Evolutionary conservation across 2,329 filamentous ascomycete species (phyloP), one percentile per base, ranked within the genome.

Genomic region (Penicillium expansum): DNA sequence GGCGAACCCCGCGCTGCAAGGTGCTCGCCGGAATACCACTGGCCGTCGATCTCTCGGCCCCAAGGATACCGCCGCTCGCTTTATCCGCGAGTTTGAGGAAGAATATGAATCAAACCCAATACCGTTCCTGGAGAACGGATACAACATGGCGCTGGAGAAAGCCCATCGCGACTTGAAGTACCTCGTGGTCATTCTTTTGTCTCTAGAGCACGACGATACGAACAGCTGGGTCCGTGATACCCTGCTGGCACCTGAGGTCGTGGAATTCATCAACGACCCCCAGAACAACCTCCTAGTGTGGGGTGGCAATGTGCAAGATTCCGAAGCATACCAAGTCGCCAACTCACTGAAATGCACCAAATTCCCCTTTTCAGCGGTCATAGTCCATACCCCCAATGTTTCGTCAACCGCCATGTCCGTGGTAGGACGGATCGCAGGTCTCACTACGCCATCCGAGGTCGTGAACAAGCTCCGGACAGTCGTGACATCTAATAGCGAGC

Each of bases 201-300:
- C 92, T 0, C 91, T 92, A 0, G 94, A 97, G 74, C 93, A 99
- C 73, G 94, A 99, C 69, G 92, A 97, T 66, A 97, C 90, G 1
- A 82, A 86, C 22, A 80, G 83, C 0, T 99, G 96, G 76, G 85
- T 92, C 58, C 85, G 85, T 39, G 88, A 96, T 27, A 97, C 92
- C 0, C 82, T 99, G 0, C 82, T 97, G 8, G 83, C 88, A 1
- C 83, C 85, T 1, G 87, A 92, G 42, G 86, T 97, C 3, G 80
- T 87, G 11, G 77, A 81, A 6, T 96, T 91, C 67, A 74, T 97
- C 65, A 87, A 86, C 62, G 84, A 93, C 58, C 84, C 89, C 0
- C 75, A 81, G 33, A 92, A 92, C 73, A 89, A 93, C 69, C 84
- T 97, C 30, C 79, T 97, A 35, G 76, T 99, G 3, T 99, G 94